Base-by-base conservation (phyloP, 306 rosid genomes). In the Crataegus laevigata region DNA sequence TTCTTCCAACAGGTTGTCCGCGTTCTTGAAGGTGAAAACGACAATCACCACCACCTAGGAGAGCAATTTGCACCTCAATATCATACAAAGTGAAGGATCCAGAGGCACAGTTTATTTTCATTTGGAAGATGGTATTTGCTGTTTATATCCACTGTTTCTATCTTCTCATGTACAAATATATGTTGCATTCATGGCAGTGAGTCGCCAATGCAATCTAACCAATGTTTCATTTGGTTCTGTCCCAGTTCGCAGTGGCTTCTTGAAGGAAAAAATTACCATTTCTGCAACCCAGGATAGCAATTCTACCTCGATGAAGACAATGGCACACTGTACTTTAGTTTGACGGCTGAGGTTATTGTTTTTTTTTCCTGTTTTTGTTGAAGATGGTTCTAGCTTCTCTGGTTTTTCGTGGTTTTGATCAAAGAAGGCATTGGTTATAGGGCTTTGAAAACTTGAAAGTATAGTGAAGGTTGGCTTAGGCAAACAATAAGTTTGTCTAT, bases 11-110 rank as follows among this genome's bases (percentile, higher is more conserved):
- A 91, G 98, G 91, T 89, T 74, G 96, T 93, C 84, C 89, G 91
- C 12, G 81, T 89, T 79, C 93, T 93, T 32, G 96, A 91, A 86
- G 97, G 96, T 40, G 91, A 85, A 68, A 87, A 77, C 52, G 84
- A 74, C 51, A 83, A 82, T 68, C 87, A 85, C 71, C 86, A 77
- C 70, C 77, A 84, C 36, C 36, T 88, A 59, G 88, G 82, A 65
- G 93, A 83, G 69, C 83, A 84, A 42, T 79, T 83, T 52, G 66
- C 75, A 61, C 85, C 92, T n/a, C 75, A 17, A 17, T 6, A 59
- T 54, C 60, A 69, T 76, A 71, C 52, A 34, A 79, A 77, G 69
- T 87, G 83, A 85, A 78, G 71, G 40, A 34, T 3, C 28, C 21
- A 57, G 40, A 1, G 45, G 42, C 14, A 25, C 58, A 38, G 28